Conservation (phyloP, 371 early-diverging fungal species). For the Chytridiales sp. region DNA sequence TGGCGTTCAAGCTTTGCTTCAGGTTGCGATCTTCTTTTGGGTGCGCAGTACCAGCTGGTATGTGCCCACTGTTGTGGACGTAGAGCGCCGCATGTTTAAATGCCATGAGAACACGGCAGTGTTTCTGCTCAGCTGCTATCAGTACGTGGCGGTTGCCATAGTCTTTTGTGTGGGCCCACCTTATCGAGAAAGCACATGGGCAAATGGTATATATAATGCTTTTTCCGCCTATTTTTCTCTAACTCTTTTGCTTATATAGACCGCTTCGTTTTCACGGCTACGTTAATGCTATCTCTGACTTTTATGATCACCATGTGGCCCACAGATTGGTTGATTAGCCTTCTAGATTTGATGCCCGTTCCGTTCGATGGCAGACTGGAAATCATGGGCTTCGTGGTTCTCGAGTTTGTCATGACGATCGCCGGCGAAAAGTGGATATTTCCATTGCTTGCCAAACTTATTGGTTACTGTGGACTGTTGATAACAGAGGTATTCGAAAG, state of each 20-base stretch:
- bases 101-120: constrained; percentile 87
- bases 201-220: constrained; percentile 61
- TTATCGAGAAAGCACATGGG: constrained; percentile 76
- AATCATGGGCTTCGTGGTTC: constrained; percentile 48
- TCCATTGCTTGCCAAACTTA: constrained; percentile 25
- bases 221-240: not conserved
- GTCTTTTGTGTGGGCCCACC: constrained; percentile 95
- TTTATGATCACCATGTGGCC: not conserved
- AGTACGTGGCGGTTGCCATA: constrained; percentile 85
- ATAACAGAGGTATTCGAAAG: not conserved
- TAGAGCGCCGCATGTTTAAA: constrained; percentile 67
- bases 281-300: not conserved
- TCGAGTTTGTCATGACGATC: constrained; percentile 51
- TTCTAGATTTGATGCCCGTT: constrained; percentile 59
- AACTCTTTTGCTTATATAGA: not conserved
- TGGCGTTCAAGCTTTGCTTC: constrained; percentile 73
- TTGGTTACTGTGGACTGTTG: constrained; percentile 8
- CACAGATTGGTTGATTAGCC: constrained; percentile 28
- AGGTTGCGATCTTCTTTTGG: constrained; percentile 66
- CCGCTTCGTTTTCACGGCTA: not conserved
- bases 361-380: constrained; percentile 51
- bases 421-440: constrained; percentile 53
- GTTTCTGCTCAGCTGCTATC: constrained; percentile 85
- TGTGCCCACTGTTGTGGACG: constrained; percentile 54
- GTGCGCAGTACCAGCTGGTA: constrained; percentile 78